Conservation (phyloP, 495 filamentous ascomycete species). For the Cryomyces minteri region DNA sequence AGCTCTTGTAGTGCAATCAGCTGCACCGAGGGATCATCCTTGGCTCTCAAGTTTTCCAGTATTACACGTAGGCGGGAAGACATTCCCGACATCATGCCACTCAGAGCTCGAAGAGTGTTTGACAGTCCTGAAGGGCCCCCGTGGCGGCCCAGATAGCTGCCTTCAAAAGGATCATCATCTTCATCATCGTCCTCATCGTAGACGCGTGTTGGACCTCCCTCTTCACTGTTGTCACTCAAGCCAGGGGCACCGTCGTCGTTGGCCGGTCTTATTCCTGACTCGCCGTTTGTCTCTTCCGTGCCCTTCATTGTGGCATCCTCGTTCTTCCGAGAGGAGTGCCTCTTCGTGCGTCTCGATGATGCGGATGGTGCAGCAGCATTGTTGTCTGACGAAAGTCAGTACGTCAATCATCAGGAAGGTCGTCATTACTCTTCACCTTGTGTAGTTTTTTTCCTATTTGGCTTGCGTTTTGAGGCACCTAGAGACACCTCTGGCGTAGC, state of each 20-base stretch:
- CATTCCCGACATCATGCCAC: slow-evolving; percentile 76
- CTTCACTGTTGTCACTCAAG: slow-evolving; percentile 28
- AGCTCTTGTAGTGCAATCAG: slow-evolving; percentile 85
- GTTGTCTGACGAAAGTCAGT: slow-evolving; percentile 6
- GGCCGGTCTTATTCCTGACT: slow-evolving; percentile 32
- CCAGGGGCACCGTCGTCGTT: slow-evolving; percentile 27
- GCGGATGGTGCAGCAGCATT: slow-evolving; percentile 20
- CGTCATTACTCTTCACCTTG: slow-evolving; percentile 22
- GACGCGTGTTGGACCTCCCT: slow-evolving; percentile 29
- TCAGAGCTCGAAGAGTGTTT: slow-evolving; percentile 67
- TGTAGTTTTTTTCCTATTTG: slow-evolving; percentile 39
- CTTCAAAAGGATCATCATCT: slow-evolving; percentile 54
- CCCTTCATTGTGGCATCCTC: slow-evolving; percentile 34
- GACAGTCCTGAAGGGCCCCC: slow-evolving; percentile 50
- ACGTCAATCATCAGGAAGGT: slow-evolving; percentile 16
- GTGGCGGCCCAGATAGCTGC: slow-evolving; percentile 46
- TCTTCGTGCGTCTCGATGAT: slow-evolving; percentile 13
- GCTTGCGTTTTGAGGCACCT: slow-evolving; percentile 44
- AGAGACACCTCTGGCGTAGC: slow-evolving; percentile 20
- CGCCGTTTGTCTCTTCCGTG: slow-evolving; percentile 15
- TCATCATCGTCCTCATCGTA: slow-evolving; percentile 46
- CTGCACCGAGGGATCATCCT: slow-evolving; percentile 77
- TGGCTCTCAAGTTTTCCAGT: slow-evolving; percentile 63
- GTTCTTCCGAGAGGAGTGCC: slow-evolving; percentile 24
- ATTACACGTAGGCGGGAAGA: slow-evolving; percentile 67